Base-by-base conservation (phyloP, 306 rosid species). In the Prunus armeniaca region DNA sequence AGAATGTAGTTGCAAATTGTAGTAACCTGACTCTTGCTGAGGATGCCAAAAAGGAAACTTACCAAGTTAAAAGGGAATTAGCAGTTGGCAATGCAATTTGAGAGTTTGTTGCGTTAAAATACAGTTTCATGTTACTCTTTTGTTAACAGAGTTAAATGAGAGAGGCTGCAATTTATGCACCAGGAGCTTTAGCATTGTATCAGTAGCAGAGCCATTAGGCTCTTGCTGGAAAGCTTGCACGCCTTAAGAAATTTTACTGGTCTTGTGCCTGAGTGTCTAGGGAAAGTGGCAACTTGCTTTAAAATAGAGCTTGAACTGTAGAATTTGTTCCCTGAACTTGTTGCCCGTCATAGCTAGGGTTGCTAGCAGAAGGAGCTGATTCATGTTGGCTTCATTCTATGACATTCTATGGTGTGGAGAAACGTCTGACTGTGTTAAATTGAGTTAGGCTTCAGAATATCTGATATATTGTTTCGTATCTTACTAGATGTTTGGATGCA, bases 401-500 rank as follows among this genome's bases (percentile, higher is more conserved):
- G 54, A 38, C 47, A 12, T 65, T 19, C 19, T 13, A 20, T 41
- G 22, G 14, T 45, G 15, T 20, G 28, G 22, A 66, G 0, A 50
- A 62, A 63, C 62, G 32, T 70, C 25, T n/a, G 28, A 54, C 12
- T 11, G 12, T 27, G 14, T 51, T 54, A 71, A 4, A 41, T 18
- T 34, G 30, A 46, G 46, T 57, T 27, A 38, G 30, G 20, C 49
- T 61, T 73, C 57, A 11, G 46, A 25, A 61, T 18, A 50, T 25
- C 27, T 61, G 60, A 63, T 25, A 9, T 49, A 45, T 34, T 55
- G 19, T 66, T 72, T 72, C 49, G 30, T 73, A 74, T 81, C 61
- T 67, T 67, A 52, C 84, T 76, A 95, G 99, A 79, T 95, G 99
- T 86, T 84, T 84, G 73, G 99, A 92, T 84, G 96, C 97, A 67